Evolutionary conservation across 1,284 basidiomycete species (phyloP), one percentile per base, ranked within the genome.

Genomic region (Ustilago curta): DNA sequence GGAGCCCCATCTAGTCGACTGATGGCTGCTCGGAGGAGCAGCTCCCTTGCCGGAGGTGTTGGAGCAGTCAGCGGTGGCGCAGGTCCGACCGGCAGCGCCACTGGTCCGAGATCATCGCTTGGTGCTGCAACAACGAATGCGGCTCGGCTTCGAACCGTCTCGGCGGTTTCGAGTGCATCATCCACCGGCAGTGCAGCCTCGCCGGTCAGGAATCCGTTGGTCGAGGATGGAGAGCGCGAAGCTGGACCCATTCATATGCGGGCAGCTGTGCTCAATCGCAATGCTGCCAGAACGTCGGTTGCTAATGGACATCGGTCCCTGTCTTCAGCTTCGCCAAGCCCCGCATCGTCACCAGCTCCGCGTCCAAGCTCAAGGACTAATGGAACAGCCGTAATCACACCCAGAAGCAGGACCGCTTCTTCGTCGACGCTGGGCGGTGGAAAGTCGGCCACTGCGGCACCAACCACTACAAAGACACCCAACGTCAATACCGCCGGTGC

Each of bases 191-290:
- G 19, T 16, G 51, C 43, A 9, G 35, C 39, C 31, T 44, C 64
- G 8, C 21, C 51, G 16, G 16, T 40, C n/a, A 57, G 51, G 32
- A 56, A 25, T 4, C 18, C 21, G 42, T 1, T 27, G 16, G 19
- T n/a, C 12, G 65, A 63, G 6, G 72, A 73, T 12, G 67, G 45
- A 5, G 80, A 82, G 52, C 60, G 78, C 11, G 78, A 78, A 50
- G 79, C 76, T 1, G 79, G 77, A 6, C 79, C 80, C 2, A 74
- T 78, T 27, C 59, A 81, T 37, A 61, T 82, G 65, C 59, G 80
- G 7, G 80, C 80, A 7, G 74, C 77, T 8, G 77, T 79, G n/a
- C 65, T 82, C 8, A 82, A 82, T 58, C 70, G 80, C 19, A 79
- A 79, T 37, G 80, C 80, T 1, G 80, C 80, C 5, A 55, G 77